Evolutionary conservation across 2,329 filamentous ascomycete species (phyloP).

Genomic region (Fusarium miscanthi): DNA sequence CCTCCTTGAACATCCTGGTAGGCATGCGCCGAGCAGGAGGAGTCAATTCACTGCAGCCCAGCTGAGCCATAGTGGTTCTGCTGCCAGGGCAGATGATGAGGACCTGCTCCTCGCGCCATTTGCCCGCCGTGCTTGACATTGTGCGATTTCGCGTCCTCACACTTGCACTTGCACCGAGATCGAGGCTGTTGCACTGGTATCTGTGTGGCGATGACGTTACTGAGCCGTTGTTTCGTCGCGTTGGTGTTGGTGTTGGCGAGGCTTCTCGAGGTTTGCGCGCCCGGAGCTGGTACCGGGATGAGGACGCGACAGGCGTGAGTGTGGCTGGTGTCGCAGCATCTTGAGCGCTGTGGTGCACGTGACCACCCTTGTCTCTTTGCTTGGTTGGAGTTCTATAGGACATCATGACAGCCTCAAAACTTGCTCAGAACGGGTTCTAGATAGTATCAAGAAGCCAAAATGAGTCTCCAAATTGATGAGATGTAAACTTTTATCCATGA

Average conservation of each 20-base stretch:
- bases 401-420: neutral
- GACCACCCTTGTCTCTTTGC: neutral
- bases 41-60: constrained; percentile 90
- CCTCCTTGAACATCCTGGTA: constrained; percentile 94
- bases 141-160: constrained; percentile 34
- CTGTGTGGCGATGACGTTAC: constrained; percentile 16
- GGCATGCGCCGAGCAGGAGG: constrained; percentile 87
- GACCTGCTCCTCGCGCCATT: constrained; percentile 73
- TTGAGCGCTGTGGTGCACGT: constrained; percentile 29
- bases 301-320: constrained; percentile 29
- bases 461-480: neutral
- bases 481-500: accelerated
- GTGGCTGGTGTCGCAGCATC: constrained; percentile 27
- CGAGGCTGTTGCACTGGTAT: neutral
- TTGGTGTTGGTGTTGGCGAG: constrained; percentile 36
- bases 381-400: constrained; percentile 11
- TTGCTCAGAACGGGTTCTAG: neutral
- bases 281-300: constrained; percentile 42
- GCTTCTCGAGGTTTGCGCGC: constrained; percentile 40
- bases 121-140: constrained; percentile 68
- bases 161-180: constrained; percentile 10
- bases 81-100: constrained; percentile 85
- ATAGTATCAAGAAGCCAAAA: neutral
- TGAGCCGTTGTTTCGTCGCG: constrained; percentile 33
- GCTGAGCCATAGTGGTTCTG: constrained; percentile 88